Evolutionary conservation across 1,284 basidiomycete genomes (phyloP).

Genomic region (Rhodotorula sp.): DNA sequence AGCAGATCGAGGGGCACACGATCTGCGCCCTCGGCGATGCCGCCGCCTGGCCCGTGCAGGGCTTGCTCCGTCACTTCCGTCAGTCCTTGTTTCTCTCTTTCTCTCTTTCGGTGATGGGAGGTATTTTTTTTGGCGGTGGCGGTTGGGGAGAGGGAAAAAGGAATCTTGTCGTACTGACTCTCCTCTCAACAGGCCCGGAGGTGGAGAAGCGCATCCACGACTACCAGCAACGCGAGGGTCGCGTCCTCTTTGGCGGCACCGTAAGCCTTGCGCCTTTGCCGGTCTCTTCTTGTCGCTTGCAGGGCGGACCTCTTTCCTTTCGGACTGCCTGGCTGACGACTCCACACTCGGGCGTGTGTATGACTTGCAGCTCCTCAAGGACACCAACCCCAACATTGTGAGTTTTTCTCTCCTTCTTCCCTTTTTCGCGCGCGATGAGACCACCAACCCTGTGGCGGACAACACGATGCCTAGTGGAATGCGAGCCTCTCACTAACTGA

Average conservation of each 20-base stretch:
- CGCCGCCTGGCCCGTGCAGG: conserved; percentile 97
- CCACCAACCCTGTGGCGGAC: too few relatives aligned
- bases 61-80: conserved; percentile 91
- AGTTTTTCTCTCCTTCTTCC: background rate
- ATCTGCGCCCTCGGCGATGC: conserved; percentile 97
- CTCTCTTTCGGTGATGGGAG: background rate
- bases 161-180: background rate
- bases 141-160: too few relatives aligned
- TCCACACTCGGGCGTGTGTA: background rate
- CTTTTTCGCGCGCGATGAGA: background rate
- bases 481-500: too few relatives aligned
- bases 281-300: background rate
- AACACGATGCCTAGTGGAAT: too few relatives aligned
- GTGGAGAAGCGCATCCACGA: conserved; percentile 81
- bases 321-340: background rate
- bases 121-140: background rate
- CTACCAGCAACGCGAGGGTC: conserved; percentile 76
- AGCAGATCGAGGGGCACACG: conserved; percentile 83
- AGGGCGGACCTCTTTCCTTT: too few relatives aligned
- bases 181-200: conserved; percentile 60
- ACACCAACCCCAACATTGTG: conserved; percentile 64
- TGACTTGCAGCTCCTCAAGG: conserved; percentile 57
- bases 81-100: conserved; percentile 37
- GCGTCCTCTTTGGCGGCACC: conserved; percentile 84
- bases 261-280: background rate